phyloP scores from a whole-genome alignment of 2,329 filamentous ascomycete species.

The Bipolaris victoriae region DNA sequence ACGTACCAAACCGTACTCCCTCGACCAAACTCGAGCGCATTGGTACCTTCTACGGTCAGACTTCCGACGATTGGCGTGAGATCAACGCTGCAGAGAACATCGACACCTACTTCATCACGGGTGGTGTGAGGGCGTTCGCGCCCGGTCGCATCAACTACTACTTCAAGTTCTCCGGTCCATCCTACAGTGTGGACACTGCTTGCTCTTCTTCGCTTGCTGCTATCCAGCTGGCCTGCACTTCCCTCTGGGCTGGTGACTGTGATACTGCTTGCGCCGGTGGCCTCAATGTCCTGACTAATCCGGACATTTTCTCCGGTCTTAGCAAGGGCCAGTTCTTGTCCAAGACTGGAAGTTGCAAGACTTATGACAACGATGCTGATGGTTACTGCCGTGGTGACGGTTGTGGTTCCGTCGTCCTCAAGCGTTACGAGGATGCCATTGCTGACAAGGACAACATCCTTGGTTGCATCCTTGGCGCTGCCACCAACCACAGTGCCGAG shows the following conservation, averaged over 20 bases:
- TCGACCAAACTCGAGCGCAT: conserved; percentile 69
- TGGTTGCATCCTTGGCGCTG: conserved; percentile 75
- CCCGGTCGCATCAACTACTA: conserved; percentile 75
- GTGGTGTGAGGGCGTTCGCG: conserved; percentile 66
- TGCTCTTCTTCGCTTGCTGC: conserved; percentile 77
- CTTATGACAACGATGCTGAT: conserved; percentile 80
- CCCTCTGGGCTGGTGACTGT: conserved; percentile 76
- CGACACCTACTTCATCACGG: conserved; percentile 71
- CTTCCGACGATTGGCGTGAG: conserved; percentile 78
- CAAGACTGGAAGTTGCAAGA: conserved; percentile 77
- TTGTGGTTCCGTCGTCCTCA: conserved; percentile 75
- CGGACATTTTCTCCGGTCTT: conserved; percentile 78
- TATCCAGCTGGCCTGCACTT: conserved; percentile 73
- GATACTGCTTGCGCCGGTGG: conserved; percentile 83
- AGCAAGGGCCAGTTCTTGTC: conserved; percentile 80
- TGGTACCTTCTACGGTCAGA: conserved; percentile 76
- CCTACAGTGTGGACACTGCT: conserved; percentile 76
- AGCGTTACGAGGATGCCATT: conserved; percentile 78
- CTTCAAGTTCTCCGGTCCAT: conserved; percentile 77
- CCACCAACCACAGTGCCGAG: conserved; percentile 82
- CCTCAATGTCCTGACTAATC: conserved; percentile 78
- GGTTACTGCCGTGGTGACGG: conserved; percentile 83
- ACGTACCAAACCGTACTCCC: conserved; percentile 73
- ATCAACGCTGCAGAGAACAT: conserved; percentile 75
- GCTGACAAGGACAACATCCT: conserved; percentile 74